Evolutionary conservation across 495 filamentous ascomycete genomes (phyloP).

Genomic region (Pyrenula massariospora): DNA sequence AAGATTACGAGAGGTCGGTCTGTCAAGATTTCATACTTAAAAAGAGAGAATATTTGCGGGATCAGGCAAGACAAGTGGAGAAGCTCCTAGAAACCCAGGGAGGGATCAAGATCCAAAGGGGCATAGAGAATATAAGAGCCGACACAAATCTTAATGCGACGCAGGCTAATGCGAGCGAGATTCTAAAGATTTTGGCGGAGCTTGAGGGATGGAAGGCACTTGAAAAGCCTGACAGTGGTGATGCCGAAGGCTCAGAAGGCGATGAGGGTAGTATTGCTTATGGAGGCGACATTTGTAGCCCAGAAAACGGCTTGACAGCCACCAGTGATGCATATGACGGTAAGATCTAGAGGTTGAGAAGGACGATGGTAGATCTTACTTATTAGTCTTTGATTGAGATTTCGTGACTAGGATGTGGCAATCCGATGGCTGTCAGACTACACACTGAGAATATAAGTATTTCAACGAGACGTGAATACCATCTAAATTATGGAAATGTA

Average conservation of each 20-base stretch:
- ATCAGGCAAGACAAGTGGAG: not conserved
- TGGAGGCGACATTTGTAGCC: no score
- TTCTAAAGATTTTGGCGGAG: not conserved
- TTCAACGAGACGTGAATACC: no score
- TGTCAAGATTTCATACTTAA: not conserved
- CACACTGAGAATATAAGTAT: no score
- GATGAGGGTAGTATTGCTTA: no score
- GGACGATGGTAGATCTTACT: no score
- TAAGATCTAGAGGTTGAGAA: no score
- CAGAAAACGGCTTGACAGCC: no score
- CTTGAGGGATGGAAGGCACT: not conserved
- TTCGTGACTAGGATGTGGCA: no score
- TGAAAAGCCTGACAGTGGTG: not conserved
- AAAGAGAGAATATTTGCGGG: not conserved
- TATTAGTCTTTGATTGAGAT: no score
- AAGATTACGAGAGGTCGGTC: not conserved
- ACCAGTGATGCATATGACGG: not conserved
- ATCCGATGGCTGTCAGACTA: no score
- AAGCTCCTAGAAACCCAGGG: not conserved
- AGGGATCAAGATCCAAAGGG: not conserved
- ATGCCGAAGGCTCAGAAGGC: not conserved
- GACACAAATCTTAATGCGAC: not conserved
- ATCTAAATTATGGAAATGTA: no score
- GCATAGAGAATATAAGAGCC: not conserved
- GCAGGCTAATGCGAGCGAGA: not conserved